Conservation (phyloP, 352 stramenopile genomes). For the Globisporangium okanoganense region DNA sequence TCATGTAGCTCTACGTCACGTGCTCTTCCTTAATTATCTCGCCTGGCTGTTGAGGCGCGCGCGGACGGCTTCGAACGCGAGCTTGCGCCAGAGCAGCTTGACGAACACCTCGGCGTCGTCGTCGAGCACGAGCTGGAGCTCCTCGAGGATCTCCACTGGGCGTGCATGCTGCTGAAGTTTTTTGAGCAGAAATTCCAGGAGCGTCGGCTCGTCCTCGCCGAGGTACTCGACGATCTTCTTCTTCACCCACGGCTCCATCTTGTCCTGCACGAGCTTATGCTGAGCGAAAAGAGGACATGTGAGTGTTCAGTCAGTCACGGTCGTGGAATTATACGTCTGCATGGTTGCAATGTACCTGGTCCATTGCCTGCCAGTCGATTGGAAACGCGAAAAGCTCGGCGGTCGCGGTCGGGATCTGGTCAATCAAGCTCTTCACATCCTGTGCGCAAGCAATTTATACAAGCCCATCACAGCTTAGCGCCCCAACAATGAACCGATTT, state of each 20-base stretch:
- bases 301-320: background rate
- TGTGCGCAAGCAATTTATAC: background rate
- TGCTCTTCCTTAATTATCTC: background rate
- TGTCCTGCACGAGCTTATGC: constrained; percentile 28
- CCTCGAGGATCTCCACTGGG: constrained; percentile 27
- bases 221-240: constrained; percentile 57
- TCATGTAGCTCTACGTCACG: background rate
- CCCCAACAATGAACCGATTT: background rate
- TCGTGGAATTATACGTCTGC: background rate
- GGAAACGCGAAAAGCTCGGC: constrained; percentile 33
- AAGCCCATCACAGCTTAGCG: background rate
- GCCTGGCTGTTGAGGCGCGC: background rate
- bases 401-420: constrained; percentile 38
- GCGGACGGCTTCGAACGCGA: constrained; percentile 44
- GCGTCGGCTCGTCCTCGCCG: constrained; percentile 40
- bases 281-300: background rate
- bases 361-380: constrained; percentile 34
- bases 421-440: constrained; percentile 41
- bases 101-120: constrained; percentile 52
- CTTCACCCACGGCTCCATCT: constrained; percentile 40
- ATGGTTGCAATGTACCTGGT: constrained; percentile 13
- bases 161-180: constrained; percentile 28
- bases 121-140: constrained; percentile 38
- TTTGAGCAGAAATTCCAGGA: constrained; percentile 41
- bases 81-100: constrained; percentile 47